Conservation (phyloP, 768 basidiomycete genomes). For the Xerocomus brunneocitrinus region DNA sequence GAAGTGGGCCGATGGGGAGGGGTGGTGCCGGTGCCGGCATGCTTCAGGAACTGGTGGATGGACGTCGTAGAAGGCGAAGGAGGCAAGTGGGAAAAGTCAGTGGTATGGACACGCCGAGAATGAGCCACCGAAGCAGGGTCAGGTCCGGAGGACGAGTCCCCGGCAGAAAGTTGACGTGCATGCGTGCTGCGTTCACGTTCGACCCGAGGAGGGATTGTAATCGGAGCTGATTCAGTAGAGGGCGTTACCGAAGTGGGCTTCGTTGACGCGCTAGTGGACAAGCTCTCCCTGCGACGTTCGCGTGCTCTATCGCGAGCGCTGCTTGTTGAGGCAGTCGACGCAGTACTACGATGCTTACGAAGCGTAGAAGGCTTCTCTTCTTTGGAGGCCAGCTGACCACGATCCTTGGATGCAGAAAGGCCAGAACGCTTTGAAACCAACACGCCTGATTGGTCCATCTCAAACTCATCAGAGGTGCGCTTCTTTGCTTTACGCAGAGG, state of each 20-base stretch:
- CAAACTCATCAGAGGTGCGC: conserved; percentile 79
- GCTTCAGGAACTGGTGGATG: conserved; percentile 76
- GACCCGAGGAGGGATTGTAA: conserved; percentile 16
- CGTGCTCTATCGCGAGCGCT: conserved; percentile 43
- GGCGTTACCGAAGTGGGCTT: conserved; percentile 17
- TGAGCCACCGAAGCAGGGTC: conserved; percentile 39
- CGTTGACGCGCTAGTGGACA: conserved; percentile 35
- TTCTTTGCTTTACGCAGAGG: conserved; percentile 60
- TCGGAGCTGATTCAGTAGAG: conserved; percentile 20
- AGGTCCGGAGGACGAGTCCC: conserved; percentile 62
- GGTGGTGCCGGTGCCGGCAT: conserved; percentile 39
- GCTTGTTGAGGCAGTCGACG: conserved; percentile 41
- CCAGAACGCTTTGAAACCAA: conserved; percentile 49
- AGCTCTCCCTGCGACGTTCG: conserved; percentile 54
- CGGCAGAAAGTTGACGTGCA: conserved; percentile 60
- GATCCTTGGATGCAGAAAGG: conserved; percentile 28
- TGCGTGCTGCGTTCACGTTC: conserved; percentile 43
- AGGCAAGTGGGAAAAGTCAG: conserved; percentile 85
- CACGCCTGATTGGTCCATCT: conserved; percentile 65
- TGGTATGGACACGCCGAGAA: conserved; percentile 60
- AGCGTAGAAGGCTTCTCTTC: conserved; percentile 47
- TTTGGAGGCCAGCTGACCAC: conserved; percentile 27
- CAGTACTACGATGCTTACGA: conserved; percentile 72
- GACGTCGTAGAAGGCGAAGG: conserved; percentile 90
- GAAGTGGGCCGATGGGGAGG: conserved; percentile 31